Evolutionary conservation across 1,284 basidiomycete genomes (phyloP), one percentile per base, ranked within the genome.

Genomic region (Ganoderma meredithae): DNA sequence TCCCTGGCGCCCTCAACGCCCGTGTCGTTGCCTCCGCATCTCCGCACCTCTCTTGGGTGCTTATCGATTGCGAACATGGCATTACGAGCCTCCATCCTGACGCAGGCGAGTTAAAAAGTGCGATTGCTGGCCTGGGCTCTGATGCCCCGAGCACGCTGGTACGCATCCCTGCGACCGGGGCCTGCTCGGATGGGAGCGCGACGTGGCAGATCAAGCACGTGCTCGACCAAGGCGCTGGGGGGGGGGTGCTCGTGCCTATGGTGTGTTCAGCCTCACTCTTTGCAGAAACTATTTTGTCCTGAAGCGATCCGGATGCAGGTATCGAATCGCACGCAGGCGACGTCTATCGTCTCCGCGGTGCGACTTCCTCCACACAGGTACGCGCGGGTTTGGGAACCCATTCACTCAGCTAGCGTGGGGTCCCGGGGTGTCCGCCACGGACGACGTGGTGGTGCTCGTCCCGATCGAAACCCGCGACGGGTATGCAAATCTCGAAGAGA

Each of bases 141-240:
- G 70, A 73, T 41, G 83, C 82, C 4, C 85, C 86, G 0, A 89
- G 85, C 73, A 79, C 84, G n/a, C 73, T 90, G 39, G 86, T 90
- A 9, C 78, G 89, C 27, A 85, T 91, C 60, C 87, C 89, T 9
- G 88, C 88, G 7, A 90, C 89, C 1, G 89, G 88, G 0, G 75
- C 82, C 36, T 84, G 83, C 52, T 78, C 81, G 0, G 84, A 78
- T 60, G 74, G 70, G 15, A 76, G 88, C 68, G 85, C 85, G 0
- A 82, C 81, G 64, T 90, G 89, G 89, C 89, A 90, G 77, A 89
- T 91, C 77, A 91, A 91, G 79, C 82, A 88, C 68, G 89, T 85
- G 1, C 82, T 91, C 43, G 89, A 91, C 75, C 86, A 86, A 0
- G 89, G 89, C 10, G 89, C 88, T 19, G 80, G 82, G 44, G 80